A percentile compares a stretch with the other conserved stretches of the same genome.
These are phyloP conservation scores for Penicillium nordicum DNA, from an alignment of 2,329 filamentous ascomycete species.

Conservation along the genomic window DNA sequence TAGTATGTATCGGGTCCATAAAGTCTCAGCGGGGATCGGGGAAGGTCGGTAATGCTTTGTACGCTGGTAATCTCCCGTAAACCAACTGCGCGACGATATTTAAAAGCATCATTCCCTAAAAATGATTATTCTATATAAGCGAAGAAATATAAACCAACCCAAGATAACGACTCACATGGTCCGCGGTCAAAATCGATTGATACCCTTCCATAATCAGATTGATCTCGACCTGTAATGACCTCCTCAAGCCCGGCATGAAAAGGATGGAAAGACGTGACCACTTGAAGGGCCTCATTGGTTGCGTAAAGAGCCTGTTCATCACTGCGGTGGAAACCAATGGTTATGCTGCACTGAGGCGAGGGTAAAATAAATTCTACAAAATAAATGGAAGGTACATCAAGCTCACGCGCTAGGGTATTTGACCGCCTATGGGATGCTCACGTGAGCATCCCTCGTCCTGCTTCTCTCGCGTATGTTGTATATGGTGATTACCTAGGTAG, in stretches of 20 bases:
- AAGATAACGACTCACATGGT: not conserved
- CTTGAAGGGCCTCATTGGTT: not conserved
- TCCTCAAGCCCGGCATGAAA: not conserved
- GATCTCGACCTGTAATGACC: not conserved
- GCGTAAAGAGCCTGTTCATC: not conserved
- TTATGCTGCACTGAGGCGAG: not conserved
- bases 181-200: not conserved
- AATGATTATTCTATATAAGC: not conserved
- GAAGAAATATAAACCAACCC: not conserved
- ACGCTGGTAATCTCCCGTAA: not conserved
- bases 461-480: no score
- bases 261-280: not conserved
- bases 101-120: not conserved
- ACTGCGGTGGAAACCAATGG: not conserved
- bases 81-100: not conserved
- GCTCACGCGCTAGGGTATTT: no score
- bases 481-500: no score
- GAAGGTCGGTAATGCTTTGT: not conserved
- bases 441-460: no score
- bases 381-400: no score
- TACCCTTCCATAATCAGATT: not conserved
- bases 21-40: not conserved
- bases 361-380: no score
- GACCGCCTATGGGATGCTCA: no score
- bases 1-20: not conserved